Evolutionary conservation across 345 rosid species (phyloP), one percentile per base, ranked within the genome.

Genomic region (Lepidium aucheri): DNA sequence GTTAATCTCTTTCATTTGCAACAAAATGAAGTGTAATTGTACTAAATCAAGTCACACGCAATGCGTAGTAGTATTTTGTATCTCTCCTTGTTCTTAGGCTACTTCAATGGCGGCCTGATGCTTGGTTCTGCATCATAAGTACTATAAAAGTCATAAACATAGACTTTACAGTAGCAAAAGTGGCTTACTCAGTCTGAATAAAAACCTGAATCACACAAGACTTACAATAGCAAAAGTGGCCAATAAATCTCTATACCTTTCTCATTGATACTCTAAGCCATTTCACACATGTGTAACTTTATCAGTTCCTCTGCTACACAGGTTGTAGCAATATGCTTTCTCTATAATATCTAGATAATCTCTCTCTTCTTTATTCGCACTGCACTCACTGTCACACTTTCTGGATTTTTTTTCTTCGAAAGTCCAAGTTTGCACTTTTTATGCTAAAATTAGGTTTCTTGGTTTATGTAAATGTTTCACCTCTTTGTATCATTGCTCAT

Each of bases 381-480:
- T 58, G 59, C 66, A 59, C 3, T 18, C 74, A 60, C 60, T 50
- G 44, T 69, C 67, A 60, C 36, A n/a, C 74, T 60, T 69, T 69
- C 60, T 51, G 60, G 16, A 14, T 17, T 9, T 49, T 7, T 9
- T 59, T 49, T 32, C 38, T 46, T 68, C 32, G 28, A 68, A 68
- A 46, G 63, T 45, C 17, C 30, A 67, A 45, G 64, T 56, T 67
- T 34, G 24, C 40, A 55, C 7, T 8, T 32, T 60, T 44, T 40
- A 35, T 61, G 65, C 40, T 35, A 52, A 35, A 16, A 55, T 63
- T 63, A 63, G 60, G 50, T 64, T 64, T 50, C 39, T 39, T 69
- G 60, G 58, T 60, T 60, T 33, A 20, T 69, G 73, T 40, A 49
- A 49, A 33, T 45, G 41, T 60, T 38, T 69, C 44, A 50, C 26